phyloP scores from a whole-genome alignment of 345 rosid genomes.

The Ceriops tagal region DNA sequence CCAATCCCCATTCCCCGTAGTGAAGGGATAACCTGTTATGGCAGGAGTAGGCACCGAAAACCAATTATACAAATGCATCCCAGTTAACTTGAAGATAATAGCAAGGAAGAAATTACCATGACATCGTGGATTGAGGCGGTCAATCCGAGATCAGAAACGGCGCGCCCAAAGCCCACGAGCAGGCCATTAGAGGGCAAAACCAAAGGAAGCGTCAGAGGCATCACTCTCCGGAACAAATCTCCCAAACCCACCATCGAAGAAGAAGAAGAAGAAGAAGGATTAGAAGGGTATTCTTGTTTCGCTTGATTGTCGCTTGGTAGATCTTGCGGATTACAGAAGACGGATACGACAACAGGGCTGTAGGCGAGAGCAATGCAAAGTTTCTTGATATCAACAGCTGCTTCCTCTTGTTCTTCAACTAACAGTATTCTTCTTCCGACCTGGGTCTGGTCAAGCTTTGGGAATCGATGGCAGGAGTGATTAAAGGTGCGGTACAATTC shows the following conservation, averaged over 20 bases:
- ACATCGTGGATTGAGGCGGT: constrained; percentile 83
- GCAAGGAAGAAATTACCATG: constrained; percentile 37
- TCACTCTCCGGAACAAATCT: constrained; percentile 36
- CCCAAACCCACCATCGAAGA: constrained; percentile 28
- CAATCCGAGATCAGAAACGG: constrained; percentile 73
- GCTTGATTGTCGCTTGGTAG: neutral
- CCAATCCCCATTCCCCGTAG: too few relatives aligned
- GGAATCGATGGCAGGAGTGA: constrained; percentile 61
- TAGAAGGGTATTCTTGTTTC: constrained; percentile 9
- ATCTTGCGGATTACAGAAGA: constrained; percentile 52
- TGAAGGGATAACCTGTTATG: too few relatives aligned
- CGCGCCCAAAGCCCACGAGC: constrained; percentile 84
- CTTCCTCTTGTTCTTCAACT: constrained; percentile 18
- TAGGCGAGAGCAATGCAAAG: constrained; percentile 59
- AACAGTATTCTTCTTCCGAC: too few relatives aligned
- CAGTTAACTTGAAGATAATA: neutral
- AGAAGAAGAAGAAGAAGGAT: too few relatives aligned
- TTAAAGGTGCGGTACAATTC: constrained; percentile 52
- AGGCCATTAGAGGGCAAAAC: constrained; percentile 40
- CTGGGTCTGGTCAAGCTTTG: constrained; percentile 23
- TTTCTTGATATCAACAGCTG: constrained; percentile 47
- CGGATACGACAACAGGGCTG: constrained; percentile 64
- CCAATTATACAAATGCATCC: neutral
- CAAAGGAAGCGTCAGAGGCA: constrained; percentile 22
- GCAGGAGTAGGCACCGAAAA: too few relatives aligned